Evolutionary conservation across 805 yeast genomes (phyloP).

Genomic region (Candida awuae): DNA sequence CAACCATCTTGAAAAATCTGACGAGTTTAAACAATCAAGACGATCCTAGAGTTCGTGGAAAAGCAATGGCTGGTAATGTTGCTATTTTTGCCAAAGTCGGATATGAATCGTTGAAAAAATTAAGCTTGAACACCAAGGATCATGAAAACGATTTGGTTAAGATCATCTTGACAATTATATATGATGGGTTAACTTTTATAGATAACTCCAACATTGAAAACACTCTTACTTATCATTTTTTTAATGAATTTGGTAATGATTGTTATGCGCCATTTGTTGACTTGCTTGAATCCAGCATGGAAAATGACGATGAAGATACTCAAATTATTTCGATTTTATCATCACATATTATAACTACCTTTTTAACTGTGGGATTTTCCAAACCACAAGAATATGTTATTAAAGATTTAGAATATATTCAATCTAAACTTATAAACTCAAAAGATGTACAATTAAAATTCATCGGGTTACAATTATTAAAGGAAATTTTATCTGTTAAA

Average conservation of each 20-base stretch:
- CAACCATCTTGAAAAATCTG: slow-evolving; percentile 31
- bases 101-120: slow-evolving; percentile 9
- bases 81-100: slow-evolving; percentile 3
- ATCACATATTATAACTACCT: slow-evolving; percentile 44
- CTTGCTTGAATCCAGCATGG: slow-evolving; percentile 32
- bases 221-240: slow-evolving; percentile 2
- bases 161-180: slow-evolving; percentile 3
- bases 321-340: slow-evolving; percentile 44
- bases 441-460: slow-evolving; percentile 46
- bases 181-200: slow-evolving; percentile 8
- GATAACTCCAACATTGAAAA: neutral
- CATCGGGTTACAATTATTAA: slow-evolving; percentile 56
- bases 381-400: too few relatives aligned
- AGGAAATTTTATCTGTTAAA: slow-evolving; percentile 50
- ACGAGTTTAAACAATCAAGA: slow-evolving; percentile 8
- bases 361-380: too few relatives aligned
- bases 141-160: slow-evolving; percentile 3
- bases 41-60: slow-evolving; percentile 1
- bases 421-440: slow-evolving; percentile 22
- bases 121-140: slow-evolving; percentile 43
- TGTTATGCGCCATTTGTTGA: slow-evolving; percentile 48
- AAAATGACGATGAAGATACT: slow-evolving; percentile 35
- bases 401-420: slow-evolving; percentile 30
- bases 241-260: neutral
- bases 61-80: neutral